Evolutionary conservation across 169 alveolate genomes (phyloP).

Genomic region (Eimeria acervulina): DNA sequence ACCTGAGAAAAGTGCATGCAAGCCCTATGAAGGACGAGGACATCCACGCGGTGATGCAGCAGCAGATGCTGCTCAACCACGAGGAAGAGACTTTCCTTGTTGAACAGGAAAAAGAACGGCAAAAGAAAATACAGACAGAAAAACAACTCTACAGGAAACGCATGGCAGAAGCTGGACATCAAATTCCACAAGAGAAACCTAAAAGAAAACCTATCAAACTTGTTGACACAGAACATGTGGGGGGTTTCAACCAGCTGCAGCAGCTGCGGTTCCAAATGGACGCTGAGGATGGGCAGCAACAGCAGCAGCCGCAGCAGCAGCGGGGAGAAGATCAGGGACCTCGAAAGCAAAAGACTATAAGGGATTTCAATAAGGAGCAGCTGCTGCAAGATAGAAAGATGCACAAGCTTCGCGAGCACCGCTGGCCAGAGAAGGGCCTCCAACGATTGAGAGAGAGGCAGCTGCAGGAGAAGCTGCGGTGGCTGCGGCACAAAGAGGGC

Average conservation of each 20-base stretch:
- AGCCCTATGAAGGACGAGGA: slow-evolving; percentile 61
- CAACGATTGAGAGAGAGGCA: slow-evolving; percentile 29
- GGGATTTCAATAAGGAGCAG: slow-evolving; percentile 13
- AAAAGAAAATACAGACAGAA: slow-evolving; percentile 14
- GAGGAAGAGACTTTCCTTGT: slow-evolving; percentile 45
- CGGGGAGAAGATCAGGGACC: slow-evolving; percentile 54
- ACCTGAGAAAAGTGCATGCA: slow-evolving; percentile 65
- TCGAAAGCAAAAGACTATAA: slow-evolving; percentile 47
- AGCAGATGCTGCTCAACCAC: slow-evolving; percentile 63
- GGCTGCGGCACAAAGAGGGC: neutral
- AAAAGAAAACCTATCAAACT: slow-evolving; percentile 17
- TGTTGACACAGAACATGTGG: slow-evolving; percentile 56
- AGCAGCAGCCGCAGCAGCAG: slow-evolving; percentile 63
- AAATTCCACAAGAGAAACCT: slow-evolving; percentile 6
- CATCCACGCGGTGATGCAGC: slow-evolving; percentile 62
- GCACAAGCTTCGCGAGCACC: neutral
- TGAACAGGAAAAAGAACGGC: slow-evolving; percentile 32
- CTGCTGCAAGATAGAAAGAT: slow-evolving; percentile 38
- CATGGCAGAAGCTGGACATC: slow-evolving; percentile 25
- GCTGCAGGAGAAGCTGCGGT: slow-evolving; percentile 35
- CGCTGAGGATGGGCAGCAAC: slow-evolving; percentile 38
- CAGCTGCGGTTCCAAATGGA: slow-evolving; percentile 54
- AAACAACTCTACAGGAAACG: slow-evolving; percentile 31
- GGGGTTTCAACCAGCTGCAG: slow-evolving; percentile 75
- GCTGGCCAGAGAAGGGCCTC: slow-evolving; percentile 8